Evolutionary conservation across 441 rosid genomes (phyloP), one percentile per base, ranked within the genome.

Genomic region (Croton laevigatus): DNA sequence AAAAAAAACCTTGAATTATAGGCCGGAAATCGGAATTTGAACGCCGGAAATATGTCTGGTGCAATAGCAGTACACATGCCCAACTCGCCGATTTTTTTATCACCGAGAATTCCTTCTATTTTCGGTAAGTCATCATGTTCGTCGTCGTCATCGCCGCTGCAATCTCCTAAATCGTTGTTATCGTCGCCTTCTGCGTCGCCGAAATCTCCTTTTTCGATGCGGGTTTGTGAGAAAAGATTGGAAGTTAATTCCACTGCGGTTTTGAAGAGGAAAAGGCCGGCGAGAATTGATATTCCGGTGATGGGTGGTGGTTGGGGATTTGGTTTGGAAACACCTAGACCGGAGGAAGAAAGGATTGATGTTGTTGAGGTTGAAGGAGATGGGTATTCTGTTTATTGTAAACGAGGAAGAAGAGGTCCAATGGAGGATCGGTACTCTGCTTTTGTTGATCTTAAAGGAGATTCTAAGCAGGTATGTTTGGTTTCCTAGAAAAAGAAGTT

Each of bases 251-350:
- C 66, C 2, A 62, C 61, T 20, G 34, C 84, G 17, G 48, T 66
- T n/a, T 71, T 85, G 72, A 92, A 90, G 81, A 86, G 94, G 87
- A 92, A 92, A 79, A 73, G 98, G 20, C 97, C 97, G 27, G 73
- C 83, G 40, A 86, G 74, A 83, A 81, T 92, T 51, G 81, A 72
- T 69, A 87, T 92, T 23, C 97, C 98, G 68, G 59, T 75, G 48
- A 82, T 73, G 38, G 51, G 23, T 1, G 70, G 78, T 5, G 69
- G 75, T 10, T 40, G 57, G 38, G 69, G 77, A 17, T 79, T 81
- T 5, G 77, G 73, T 32, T 66, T 59, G 14, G 40, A 76, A 46
- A 75, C 83, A 53, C 81, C 84, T 57, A 77, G 78, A 2, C 73
- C 51, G 6, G 79, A 64, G 53, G 54, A 65, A 54, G 63, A 60